phyloP scores from a whole-genome alignment of 768 basidiomycete genomes.

The Lyophyllum atratum region DNA sequence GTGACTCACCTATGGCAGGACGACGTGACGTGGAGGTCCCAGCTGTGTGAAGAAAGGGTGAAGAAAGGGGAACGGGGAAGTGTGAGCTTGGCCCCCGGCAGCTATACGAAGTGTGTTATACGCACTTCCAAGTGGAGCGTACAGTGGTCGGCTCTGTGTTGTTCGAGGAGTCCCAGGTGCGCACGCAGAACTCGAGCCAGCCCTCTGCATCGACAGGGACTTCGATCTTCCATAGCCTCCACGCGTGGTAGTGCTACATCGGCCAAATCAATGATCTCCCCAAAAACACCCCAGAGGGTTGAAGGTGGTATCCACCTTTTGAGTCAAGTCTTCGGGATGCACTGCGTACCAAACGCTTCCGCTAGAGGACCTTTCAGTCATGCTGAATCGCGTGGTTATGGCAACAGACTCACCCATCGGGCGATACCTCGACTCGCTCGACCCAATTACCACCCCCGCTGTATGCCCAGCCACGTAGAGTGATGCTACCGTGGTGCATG shows the following conservation, averaged over 20 bases:
- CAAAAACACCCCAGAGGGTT: background rate
- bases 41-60: conserved; percentile 27
- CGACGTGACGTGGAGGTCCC: conserved; percentile 56
- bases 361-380: conserved; percentile 19
- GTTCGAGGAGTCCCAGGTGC: conserved; percentile 59
- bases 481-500: conserved; percentile 49
- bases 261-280: background rate
- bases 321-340: conserved; percentile 45
- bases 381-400: background rate
- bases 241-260: conserved; percentile 51
- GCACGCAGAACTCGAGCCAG: conserved; percentile 57
- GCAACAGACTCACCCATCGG: conserved; percentile 41
- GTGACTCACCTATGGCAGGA: conserved; percentile 40
- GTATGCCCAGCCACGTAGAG: conserved; percentile 45
- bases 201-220: conserved; percentile 56
- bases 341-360: conserved; percentile 55
- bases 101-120: background rate
- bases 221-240: conserved; percentile 54
- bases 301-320: conserved; percentile 35
- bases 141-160: conserved; percentile 59
- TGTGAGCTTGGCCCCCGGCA: background rate
- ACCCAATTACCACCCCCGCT: conserved; percentile 55
- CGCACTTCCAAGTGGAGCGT: conserved; percentile 55
- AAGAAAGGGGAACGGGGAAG: background rate
- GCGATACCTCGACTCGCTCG: conserved; percentile 55